Percentiles rank a stretch among this genome's conserved stretches.
Evolutionary conservation across 2,329 filamentous ascomycete genomes (phyloP).

Genomic region (Aureobasidium sp.): DNA sequence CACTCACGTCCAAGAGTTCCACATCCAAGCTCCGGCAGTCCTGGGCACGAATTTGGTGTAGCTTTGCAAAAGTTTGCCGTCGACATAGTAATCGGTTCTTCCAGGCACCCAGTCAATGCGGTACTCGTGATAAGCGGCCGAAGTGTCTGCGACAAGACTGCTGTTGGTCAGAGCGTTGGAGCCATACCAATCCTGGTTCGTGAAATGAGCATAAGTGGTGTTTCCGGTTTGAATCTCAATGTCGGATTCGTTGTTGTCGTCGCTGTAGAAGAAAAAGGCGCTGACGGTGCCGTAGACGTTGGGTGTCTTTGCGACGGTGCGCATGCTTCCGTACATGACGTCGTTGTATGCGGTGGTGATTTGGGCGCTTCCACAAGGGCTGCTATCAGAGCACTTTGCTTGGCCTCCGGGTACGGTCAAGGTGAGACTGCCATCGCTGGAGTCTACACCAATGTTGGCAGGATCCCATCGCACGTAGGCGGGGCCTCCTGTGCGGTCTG

Average conservation of each 20-base stretch:
- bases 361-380: slow-evolving; percentile 43
- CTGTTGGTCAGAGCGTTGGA: slow-evolving; percentile 52
- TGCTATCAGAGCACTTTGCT: not conserved
- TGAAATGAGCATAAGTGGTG: slow-evolving; percentile 37
- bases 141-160: slow-evolving; percentile 54
- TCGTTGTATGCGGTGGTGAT: slow-evolving; percentile 52
- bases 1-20: slow-evolving; percentile 36
- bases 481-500: not conserved
- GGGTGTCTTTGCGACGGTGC: slow-evolving; percentile 59
- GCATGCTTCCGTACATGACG: slow-evolving; percentile 61
- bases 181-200: slow-evolving; percentile 56
- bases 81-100: slow-evolving; percentile 62
- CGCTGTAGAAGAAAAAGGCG: slow-evolving; percentile 76
- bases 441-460: slow-evolving; percentile 1
- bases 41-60: slow-evolving; percentile 43
- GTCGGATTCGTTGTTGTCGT: slow-evolving; percentile 74
- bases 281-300: slow-evolving; percentile 60
- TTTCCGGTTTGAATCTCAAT: slow-evolving; percentile 47
- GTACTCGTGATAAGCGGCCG: slow-evolving; percentile 70
- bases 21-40: slow-evolving; percentile 56
- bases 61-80: slow-evolving; percentile 53
- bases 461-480: not conserved
- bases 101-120: slow-evolving; percentile 65
- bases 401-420: slow-evolving; percentile 9
- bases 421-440: slow-evolving; percentile 1